Evolutionary conservation across 257 asterid species (phyloP).

Genomic region (Sherardia arvensis): DNA sequence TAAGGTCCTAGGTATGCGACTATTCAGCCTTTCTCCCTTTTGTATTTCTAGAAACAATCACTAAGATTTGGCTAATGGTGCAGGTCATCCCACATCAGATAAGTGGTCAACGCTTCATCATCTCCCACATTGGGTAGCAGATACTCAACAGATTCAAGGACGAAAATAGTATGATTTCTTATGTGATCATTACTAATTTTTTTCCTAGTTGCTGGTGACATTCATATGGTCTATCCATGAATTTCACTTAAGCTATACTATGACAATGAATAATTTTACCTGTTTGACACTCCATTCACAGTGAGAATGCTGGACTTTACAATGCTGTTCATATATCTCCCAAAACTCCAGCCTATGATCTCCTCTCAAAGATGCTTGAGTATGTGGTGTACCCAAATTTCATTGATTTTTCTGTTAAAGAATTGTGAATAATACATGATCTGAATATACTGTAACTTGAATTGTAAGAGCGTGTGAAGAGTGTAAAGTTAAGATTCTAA

Average conservation of each 20-base stretch:
- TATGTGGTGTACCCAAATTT: slow-evolving; percentile 31
- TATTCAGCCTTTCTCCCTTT: slow-evolving; percentile 15
- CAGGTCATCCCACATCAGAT: slow-evolving; percentile 96
- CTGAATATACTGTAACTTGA: neutral
- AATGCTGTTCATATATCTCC: slow-evolving; percentile 73
- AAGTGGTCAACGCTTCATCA: slow-evolving; percentile 88
- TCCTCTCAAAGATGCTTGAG: slow-evolving; percentile 97
- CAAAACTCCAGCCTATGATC: slow-evolving; percentile 88
- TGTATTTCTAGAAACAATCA: slow-evolving; percentile 2
- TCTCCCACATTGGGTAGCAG: slow-evolving; percentile 97
- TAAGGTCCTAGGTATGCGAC: slow-evolving; percentile 80
- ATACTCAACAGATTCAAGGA: slow-evolving; percentile 77
- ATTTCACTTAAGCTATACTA: slow-evolving; percentile 2
- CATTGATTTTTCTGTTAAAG: neutral
- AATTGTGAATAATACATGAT: neutral
- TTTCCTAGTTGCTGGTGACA: neutral
- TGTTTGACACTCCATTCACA: slow-evolving; percentile 23
- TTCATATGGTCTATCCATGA: neutral
- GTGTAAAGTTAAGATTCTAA: neutral
- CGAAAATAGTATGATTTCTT: slow-evolving; percentile 66
- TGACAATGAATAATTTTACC: slow-evolving; percentile 6
- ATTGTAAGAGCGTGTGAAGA: neutral
- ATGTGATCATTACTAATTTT: neutral
- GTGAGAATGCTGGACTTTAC: slow-evolving; percentile 87
- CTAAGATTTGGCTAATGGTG: slow-evolving; percentile 12